Evolutionary conservation across 208 protist genomes (phyloP).

Genomic region (Lotmaria passim): DNA sequence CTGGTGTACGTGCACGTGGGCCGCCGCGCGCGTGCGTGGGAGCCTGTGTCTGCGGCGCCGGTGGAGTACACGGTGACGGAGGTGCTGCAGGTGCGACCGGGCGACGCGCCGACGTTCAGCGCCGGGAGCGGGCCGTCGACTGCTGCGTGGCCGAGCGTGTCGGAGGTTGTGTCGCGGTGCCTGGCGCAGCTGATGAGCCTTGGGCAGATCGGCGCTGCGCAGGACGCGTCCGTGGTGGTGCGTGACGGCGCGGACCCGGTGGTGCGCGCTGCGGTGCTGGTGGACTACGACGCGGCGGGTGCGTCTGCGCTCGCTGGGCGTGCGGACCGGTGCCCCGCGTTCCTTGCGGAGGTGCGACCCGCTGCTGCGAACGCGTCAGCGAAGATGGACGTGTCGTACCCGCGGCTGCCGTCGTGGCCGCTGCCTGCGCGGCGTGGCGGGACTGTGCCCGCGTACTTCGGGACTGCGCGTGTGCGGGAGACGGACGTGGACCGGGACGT

Average conservation of each 20-base stretch:
- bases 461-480: constrained; percentile 7
- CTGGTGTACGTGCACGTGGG: constrained; percentile 12
- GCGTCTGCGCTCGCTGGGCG: neutral
- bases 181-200: constrained; percentile 2
- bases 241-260: neutral
- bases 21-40: neutral
- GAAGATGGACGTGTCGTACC: constrained; percentile 11
- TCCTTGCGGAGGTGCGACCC: neutral
- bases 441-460: constrained; percentile 13
- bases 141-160: neutral
- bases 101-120: neutral
- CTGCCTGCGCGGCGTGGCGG: neutral
- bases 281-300: neutral
- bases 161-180: constrained; percentile 1
- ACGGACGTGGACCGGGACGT: constrained; percentile 19
- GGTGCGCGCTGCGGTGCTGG: neutral
- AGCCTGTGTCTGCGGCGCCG: neutral
- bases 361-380: neutral
- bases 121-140: neutral
- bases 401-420: constrained; percentile 23
- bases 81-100: neutral
- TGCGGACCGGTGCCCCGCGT: neutral
- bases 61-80: neutral
- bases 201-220: neutral
- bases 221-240: neutral